Conservation (phyloP, 2,329 filamentous ascomycete species). For the Diaporthe caulivora region DNA sequence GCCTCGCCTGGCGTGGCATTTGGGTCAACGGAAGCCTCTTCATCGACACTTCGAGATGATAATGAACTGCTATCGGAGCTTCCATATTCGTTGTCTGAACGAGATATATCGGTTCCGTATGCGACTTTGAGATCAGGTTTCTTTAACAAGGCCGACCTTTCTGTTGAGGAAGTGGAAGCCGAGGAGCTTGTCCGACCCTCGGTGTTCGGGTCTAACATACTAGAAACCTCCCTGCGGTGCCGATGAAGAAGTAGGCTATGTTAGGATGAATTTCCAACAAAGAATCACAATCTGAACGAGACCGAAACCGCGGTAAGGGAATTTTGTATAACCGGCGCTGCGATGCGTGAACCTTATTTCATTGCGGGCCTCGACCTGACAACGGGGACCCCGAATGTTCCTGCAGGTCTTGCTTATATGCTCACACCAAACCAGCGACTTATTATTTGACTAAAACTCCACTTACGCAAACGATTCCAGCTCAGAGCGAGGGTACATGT, state of each 20-base stretch:
- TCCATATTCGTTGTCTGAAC: slow-evolving; percentile 3
- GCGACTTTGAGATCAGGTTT: neutral
- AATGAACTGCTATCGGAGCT: slow-evolving; percentile 9
- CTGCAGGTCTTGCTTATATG: neutral
- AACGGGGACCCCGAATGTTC: neutral
- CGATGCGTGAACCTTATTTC: neutral
- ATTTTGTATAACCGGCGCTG: neutral
- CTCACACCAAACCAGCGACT: neutral
- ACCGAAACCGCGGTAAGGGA: neutral
- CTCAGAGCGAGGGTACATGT: neutral
- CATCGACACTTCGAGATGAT: slow-evolving; percentile 3
- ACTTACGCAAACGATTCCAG: neutral
- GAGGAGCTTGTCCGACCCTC: neutral
- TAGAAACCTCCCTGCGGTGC: neutral
- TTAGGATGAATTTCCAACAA: neutral
- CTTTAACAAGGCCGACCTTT: slow-evolving; percentile 28
- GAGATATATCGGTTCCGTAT: slow-evolving; percentile 11
- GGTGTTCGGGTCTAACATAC: slow-evolving; percentile 8
- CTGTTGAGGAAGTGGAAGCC: slow-evolving; percentile 8
- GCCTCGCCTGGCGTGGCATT: neutral
- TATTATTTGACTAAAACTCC: neutral
- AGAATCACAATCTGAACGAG: neutral
- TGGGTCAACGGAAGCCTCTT: slow-evolving; percentile 33
- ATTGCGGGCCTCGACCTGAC: neutral
- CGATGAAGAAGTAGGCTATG: neutral